These are phyloP conservation scores for Globisporangium carolinianum DNA, from an alignment of 352 stramenopile genomes.

Conservation along the genomic window DNA sequence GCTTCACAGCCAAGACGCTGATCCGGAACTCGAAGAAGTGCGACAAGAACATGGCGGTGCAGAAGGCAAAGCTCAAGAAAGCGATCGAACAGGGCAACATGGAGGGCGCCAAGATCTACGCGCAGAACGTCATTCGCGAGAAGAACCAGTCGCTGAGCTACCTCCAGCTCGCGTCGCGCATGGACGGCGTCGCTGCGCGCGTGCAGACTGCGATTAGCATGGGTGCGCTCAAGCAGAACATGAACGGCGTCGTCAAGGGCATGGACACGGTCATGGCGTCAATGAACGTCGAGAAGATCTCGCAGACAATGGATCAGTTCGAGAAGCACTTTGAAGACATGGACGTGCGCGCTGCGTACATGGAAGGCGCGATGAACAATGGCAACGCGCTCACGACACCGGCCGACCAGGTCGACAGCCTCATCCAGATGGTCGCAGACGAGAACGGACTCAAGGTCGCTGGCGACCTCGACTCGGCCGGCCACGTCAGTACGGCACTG, in stretches of 20 bases:
- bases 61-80: constrained; percentile 96
- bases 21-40: constrained; percentile 94
- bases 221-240: constrained; percentile 91
- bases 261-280: constrained; percentile 95
- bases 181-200: constrained; percentile 94
- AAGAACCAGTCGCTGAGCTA: constrained; percentile 93
- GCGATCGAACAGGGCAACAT: constrained; percentile 95
- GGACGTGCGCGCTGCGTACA: constrained; percentile 97
- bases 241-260: constrained; percentile 94
- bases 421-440: constrained; percentile 98
- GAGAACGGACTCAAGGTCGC: constrained; percentile 95
- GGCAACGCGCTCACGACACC: constrained; percentile 93
- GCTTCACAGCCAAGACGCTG: constrained; percentile 87
- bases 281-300: constrained; percentile 98
- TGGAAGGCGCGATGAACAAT: constrained; percentile 97
- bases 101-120: constrained; percentile 97
- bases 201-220: constrained; percentile 97
- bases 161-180: constrained; percentile 91
- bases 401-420: constrained; percentile 95
- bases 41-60: constrained; percentile 94
- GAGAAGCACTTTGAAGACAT: constrained; percentile 99
- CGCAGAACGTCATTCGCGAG: constrained; percentile 84
- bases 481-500: constrained; percentile 78
- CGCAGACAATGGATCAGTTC: constrained; percentile 97
- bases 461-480: constrained; percentile 90